A percentile compares a stretch with the other conserved stretches of the same genome.
These are phyloP conservation scores for Corymbia citriodora DNA, from an alignment of 441 rosid species.

Conservation along the genomic window DNA sequence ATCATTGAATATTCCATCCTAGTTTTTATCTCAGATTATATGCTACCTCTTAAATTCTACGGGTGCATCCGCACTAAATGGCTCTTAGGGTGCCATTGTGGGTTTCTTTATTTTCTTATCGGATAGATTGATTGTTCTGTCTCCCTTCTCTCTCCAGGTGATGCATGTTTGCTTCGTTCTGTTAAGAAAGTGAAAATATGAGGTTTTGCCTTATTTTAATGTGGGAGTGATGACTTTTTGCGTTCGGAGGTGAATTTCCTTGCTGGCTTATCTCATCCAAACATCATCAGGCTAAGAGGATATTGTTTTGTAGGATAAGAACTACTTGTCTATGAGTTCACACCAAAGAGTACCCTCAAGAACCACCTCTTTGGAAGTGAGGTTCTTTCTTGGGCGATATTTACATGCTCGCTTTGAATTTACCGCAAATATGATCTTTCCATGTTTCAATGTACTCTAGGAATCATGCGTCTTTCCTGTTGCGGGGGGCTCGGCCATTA, in stretches of 20 bases:
- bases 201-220: not conserved
- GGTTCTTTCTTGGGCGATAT: not conserved
- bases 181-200: not conserved
- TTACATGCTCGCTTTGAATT: not conserved
- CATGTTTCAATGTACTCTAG: not conserved
- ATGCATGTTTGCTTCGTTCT: not conserved
- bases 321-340: not conserved
- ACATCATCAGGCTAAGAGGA: not conserved
- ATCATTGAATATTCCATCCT: not conserved
- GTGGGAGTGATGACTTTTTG: not conserved
- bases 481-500: not conserved
- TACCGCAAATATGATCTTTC: not conserved
- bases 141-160: not conserved
- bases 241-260: not conserved
- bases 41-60: not conserved
- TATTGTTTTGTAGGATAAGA: not conserved
- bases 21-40: not conserved
- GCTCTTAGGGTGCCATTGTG: not conserved
- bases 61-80: not conserved
- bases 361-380: not conserved
- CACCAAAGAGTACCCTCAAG: not conserved
- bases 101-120: not conserved
- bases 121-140: not conserved
- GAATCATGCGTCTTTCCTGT: not conserved
- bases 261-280: not conserved